Percentiles rank a stretch among this genome's conserved stretches.
These are phyloP conservation scores for Globisporangium apiculatum DNA, from an alignment of 352 stramenopile species.

Conservation along the genomic window DNA sequence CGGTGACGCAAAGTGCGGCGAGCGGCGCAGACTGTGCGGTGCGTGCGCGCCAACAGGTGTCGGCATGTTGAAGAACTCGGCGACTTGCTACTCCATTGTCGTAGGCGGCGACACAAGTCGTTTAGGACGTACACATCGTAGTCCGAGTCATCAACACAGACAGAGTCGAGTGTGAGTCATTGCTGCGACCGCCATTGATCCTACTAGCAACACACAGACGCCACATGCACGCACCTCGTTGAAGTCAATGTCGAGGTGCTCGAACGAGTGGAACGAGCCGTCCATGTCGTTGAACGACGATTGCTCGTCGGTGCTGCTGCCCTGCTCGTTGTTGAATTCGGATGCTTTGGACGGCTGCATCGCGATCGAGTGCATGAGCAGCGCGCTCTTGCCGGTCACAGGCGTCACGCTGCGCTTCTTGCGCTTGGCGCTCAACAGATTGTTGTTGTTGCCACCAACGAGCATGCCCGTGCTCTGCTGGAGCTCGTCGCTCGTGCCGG, in stretches of 20 bases:
- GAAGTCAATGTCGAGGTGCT: constrained; percentile 84
- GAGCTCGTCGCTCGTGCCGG: constrained; percentile 3
- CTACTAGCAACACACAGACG: not conserved
- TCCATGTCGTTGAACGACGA: constrained; percentile 50
- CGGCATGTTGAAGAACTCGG: constrained; percentile 76
- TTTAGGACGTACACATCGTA: no score
- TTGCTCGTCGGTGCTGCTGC: constrained; percentile 13
- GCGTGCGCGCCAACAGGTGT: constrained; percentile 54
- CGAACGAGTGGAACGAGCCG: constrained; percentile 63
- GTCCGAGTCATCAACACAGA: no score
- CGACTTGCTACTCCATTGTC: constrained; percentile 46
- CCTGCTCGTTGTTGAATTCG: constrained; percentile 11
- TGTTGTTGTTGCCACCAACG: no score
- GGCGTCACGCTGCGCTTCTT: constrained; percentile 40
- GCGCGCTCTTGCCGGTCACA: constrained; percentile 10
- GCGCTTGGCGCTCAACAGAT: constrained; percentile 28
- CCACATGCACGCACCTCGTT: constrained; percentile 38
- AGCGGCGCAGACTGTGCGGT: constrained; percentile 65
- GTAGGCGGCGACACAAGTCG: not conserved
- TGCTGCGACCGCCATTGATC: not conserved
- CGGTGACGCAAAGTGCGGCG: constrained; percentile 66
- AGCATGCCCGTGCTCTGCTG: not conserved
- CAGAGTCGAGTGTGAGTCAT: no score
- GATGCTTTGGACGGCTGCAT: constrained; percentile 24
- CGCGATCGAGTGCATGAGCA: constrained; percentile 18